Evolutionary conservation across 2,329 filamentous ascomycete genomes (phyloP).

Genomic region (Epichloe elymi): DNA sequence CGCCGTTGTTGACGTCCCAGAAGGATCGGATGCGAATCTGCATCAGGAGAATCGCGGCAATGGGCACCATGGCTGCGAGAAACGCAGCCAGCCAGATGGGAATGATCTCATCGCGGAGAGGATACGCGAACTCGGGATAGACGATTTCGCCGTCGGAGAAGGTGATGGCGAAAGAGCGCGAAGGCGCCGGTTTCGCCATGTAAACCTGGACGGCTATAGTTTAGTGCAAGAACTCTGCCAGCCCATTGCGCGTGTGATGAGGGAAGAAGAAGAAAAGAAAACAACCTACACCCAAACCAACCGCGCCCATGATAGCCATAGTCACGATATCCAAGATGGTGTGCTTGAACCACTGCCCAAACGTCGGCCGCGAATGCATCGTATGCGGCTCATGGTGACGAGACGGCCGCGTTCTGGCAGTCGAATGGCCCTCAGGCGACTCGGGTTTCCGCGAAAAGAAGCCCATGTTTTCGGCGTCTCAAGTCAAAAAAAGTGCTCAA

Average conservation of each 20-base stretch:
- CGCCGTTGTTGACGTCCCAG: constrained; percentile 59
- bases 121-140: constrained; percentile 58
- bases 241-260: too few relatives aligned
- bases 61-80: constrained; percentile 50
- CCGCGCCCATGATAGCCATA: constrained; percentile 50
- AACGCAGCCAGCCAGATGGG: constrained; percentile 60
- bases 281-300: constrained; percentile 49
- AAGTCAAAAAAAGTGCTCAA: neutral
- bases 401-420: neutral
- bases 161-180: constrained; percentile 44
- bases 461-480: neutral
- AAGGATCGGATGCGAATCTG: constrained; percentile 56
- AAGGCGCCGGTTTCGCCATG: constrained; percentile 49
- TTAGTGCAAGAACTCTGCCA: neutral
- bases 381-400: constrained; percentile 16
- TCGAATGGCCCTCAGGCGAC: neutral
- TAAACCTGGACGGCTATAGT: constrained; percentile 34
- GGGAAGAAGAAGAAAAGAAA: neutral
- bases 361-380: constrained; percentile 41
- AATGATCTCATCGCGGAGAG: constrained; percentile 55
- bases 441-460: constrained; percentile 2
- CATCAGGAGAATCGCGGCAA: constrained; percentile 49
- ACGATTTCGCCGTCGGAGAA: constrained; percentile 56
- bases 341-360: constrained; percentile 57
- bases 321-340: constrained; percentile 56